phyloP scores from a whole-genome alignment of 1,139 yeast genomes.

The Komagataea norvegica region DNA sequence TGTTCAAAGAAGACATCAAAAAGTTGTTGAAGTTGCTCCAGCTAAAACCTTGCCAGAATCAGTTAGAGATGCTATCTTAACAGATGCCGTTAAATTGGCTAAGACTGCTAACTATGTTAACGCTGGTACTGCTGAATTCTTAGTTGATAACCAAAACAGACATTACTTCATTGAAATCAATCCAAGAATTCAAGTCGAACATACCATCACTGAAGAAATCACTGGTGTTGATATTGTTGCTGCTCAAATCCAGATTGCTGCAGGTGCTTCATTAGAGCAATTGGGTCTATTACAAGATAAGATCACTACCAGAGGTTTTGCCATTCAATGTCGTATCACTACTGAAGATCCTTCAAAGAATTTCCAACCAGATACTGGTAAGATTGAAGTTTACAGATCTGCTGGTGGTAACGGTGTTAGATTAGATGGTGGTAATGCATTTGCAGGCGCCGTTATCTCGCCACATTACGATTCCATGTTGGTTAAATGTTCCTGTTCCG shows the following conservation, averaged over 20 bases:
- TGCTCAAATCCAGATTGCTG: slow-evolving; percentile 98
- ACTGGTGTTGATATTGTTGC: slow-evolving; percentile 98
- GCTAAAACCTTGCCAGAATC: slow-evolving; percentile 80
- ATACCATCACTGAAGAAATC: slow-evolving; percentile 97
- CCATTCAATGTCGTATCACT: slow-evolving; percentile 98
- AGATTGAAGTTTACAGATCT: slow-evolving; percentile 95
- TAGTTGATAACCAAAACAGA: slow-evolving; percentile 90
- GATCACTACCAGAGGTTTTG: slow-evolving; percentile 94
- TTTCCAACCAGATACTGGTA: slow-evolving; percentile 98
- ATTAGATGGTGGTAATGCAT: slow-evolving; percentile 98
- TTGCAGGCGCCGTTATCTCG: slow-evolving; percentile 96
- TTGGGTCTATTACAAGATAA: slow-evolving; percentile 90
- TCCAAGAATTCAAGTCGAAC: slow-evolving; percentile 98
- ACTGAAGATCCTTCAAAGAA: slow-evolving; percentile 96
- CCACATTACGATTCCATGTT: slow-evolving; percentile 99
- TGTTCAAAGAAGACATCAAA: slow-evolving; percentile 98
- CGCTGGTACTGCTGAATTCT: slow-evolving; percentile 98
- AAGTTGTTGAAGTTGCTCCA: slow-evolving; percentile 99
- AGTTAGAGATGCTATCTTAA: slow-evolving; percentile 85
- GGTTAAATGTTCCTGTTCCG: slow-evolving; percentile 95
- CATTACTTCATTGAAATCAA: slow-evolving; percentile 97
- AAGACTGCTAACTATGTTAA: slow-evolving; percentile 84
- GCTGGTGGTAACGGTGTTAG: slow-evolving; percentile 99
- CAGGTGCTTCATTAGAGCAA: slow-evolving; percentile 92
- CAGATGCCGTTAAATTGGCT: slow-evolving; percentile 93